Percentiles rank a stretch among this genome's conserved stretches.
Conservation (phyloP, 2,329 filamentous ascomycete genomes). For the Emergomyces pasteurianus region DNA sequence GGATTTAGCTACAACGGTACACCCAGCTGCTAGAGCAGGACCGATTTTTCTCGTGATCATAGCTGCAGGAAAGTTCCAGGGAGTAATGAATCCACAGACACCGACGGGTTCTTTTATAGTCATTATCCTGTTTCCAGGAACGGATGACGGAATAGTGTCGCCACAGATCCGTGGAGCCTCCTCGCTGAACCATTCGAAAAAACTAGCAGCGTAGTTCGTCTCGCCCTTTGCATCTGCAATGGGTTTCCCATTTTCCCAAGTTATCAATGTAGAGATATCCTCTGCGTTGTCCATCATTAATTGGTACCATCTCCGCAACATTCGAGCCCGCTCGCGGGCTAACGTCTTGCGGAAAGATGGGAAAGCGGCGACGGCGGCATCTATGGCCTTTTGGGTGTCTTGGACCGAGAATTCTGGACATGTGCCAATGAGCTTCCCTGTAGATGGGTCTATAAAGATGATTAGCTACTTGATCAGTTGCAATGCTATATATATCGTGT, state of each 20-base stretch:
- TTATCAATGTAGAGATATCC: constrained; percentile 53
- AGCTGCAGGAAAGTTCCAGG: constrained; percentile 51
- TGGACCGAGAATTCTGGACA: constrained; percentile 66
- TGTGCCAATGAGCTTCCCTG: constrained; percentile 66
- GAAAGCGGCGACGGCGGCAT: constrained; percentile 64
- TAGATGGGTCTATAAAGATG: constrained; percentile 57
- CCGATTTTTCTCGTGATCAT: constrained; percentile 42
- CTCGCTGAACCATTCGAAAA: constrained; percentile 53
- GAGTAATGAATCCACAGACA: constrained; percentile 55
- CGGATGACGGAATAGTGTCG: constrained; percentile 48
- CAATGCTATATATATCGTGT: not conserved
- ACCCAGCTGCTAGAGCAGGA: constrained; percentile 73
- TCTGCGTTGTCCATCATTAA: constrained; percentile 54
- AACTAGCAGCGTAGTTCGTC: constrained; percentile 46
- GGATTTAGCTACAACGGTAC: constrained; percentile 84
- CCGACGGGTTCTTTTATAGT: constrained; percentile 56
- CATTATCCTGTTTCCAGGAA: constrained; percentile 49
- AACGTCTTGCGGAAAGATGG: constrained; percentile 49
- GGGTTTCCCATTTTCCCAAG: constrained; percentile 60
- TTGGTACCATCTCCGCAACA: constrained; percentile 57
- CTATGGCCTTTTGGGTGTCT: constrained; percentile 72
- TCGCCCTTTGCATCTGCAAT: constrained; percentile 49
- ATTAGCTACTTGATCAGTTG: not conserved
- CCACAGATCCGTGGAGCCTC: constrained; percentile 48
- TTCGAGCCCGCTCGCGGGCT: constrained; percentile 46